Evolutionary conservation across 2,329 filamentous ascomycete species (phyloP), one percentile per base, ranked within the genome.

Genomic region (Pseudopithomyces maydicus): DNA sequence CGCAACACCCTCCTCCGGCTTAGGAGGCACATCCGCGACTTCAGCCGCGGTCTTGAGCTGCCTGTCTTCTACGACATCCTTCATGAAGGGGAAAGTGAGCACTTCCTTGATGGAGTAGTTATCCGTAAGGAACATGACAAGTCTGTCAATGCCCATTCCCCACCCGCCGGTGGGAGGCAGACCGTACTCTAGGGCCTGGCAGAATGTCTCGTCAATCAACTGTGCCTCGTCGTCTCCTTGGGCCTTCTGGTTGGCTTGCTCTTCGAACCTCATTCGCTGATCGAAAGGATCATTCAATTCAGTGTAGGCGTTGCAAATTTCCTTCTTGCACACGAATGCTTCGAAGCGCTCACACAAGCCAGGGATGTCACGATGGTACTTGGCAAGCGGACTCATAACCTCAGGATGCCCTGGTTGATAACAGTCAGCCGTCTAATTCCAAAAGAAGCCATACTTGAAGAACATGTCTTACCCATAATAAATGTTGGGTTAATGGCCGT

Each of bases 221-320:
- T 98, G 95, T 1, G 94, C 96, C 81, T 99, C 96, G 68, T 98
- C 92, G 66, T 99, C 96, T 73, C 96, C 95, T 80, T 96, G 91
- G 6, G 88, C 92, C 86, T 98, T 59, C 82, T 98, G 93, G 69
- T 86, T 84, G 8, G 93, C 93, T 80, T 98, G 94, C 85, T 97
- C 93, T 77, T 97, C 92, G 48, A 75, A 75, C 96, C 69, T 60
- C 52, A 68, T 80, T 60, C 95, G 87, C 82, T 99, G 95, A 78
- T 97, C 93, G 71, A 96, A 94, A 55, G 94, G 92, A 71, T 97
- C 91, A 83, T 96, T 96, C 85, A 99, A 88, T 86, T 99, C 95
- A 38, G 94, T 98, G 81, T 97, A 96, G 6, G 93, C 93, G 74
- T 99, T 98, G 71, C 89, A 90, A 66, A 98, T 97, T 77, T 98